Evolutionary conservation across 2,329 filamentous ascomycete genomes (phyloP).

Genomic region (Talaromyces sp.): DNA sequence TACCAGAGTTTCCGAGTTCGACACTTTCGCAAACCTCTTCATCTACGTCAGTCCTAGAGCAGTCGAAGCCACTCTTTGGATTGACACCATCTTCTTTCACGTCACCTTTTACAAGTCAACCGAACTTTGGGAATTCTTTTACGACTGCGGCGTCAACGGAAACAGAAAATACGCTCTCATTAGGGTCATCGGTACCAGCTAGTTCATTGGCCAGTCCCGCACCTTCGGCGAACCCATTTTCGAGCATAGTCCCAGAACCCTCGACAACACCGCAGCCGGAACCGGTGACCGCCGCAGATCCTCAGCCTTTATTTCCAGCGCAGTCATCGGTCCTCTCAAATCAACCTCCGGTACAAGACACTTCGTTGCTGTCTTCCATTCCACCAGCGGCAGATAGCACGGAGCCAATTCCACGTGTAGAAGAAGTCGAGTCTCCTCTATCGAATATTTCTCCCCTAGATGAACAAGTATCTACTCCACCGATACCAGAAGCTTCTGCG

Average conservation of each 20-base stretch:
- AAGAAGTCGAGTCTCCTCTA: neutral
- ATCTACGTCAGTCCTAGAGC: neutral
- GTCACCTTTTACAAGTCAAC: neutral
- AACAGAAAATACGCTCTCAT: neutral
- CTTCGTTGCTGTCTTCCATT: neutral
- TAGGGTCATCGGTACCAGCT: neutral
- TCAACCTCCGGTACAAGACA: neutral
- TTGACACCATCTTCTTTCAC: neutral
- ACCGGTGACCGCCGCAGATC: neutral
- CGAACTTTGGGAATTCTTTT: neutral
- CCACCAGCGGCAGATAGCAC: neutral
- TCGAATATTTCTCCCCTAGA: neutral
- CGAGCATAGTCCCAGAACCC: neutral
- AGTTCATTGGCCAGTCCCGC: neutral
- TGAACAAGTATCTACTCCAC: neutral
- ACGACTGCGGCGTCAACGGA: neutral
- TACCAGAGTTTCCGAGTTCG: slow-evolving; percentile 3
- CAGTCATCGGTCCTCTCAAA: neutral
- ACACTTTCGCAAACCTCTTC: neutral
- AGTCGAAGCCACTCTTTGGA: neutral
- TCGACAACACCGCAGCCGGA: neutral
- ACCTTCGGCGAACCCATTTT: neutral
- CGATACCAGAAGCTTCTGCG: neutral
- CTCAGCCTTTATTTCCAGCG: neutral
- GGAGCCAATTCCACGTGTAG: neutral